Percentiles rank a stretch among this genome's conserved stretches.
phyloP scores from a whole-genome alignment of 2,329 filamentous ascomycete genomes.

The Coniochaeta ligniaria region DNA sequence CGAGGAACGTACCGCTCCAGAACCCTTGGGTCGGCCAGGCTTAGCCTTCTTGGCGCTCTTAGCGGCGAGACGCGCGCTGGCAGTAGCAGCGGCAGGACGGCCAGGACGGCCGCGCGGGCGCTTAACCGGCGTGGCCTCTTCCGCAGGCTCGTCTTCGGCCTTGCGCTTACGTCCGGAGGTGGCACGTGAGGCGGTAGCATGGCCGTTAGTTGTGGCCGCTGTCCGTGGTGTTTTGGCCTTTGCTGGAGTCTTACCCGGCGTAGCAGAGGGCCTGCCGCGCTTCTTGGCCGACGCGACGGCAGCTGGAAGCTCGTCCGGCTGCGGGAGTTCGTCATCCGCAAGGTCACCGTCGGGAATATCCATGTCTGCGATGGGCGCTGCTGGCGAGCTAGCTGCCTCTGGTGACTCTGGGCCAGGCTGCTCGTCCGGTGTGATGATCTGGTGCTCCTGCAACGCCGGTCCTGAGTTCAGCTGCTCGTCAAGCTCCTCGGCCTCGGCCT shows the following conservation, averaged over 20 bases:
- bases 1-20: neutral
- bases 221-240: neutral
- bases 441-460: neutral
- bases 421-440: constrained; percentile 8
- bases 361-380: constrained; percentile 3
- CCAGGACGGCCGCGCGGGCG: constrained; percentile 11
- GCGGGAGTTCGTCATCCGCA: constrained; percentile 1
- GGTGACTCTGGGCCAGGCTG: constrained; percentile 1
- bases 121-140: constrained; percentile 11
- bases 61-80: constrained; percentile 14
- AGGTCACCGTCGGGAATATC: constrained; percentile 9
- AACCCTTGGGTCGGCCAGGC: constrained; percentile 10
- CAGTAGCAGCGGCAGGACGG: constrained; percentile 6
- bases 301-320: neutral
- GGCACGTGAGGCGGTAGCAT: neutral
- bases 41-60: constrained; percentile 13
- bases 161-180: constrained; percentile 17
- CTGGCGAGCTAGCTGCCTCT: neutral
- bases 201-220: neutral
- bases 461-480: neutral
- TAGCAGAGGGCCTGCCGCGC: constrained; percentile 14
- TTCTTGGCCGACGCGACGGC: constrained; percentile 11
- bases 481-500: neutral
- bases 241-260: constrained; percentile 10
- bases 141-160: constrained; percentile 10